These are phyloP conservation scores for Mortierella sp. DNA, from an alignment of 371 early-diverging fungal species.

Conservation along the genomic window DNA sequence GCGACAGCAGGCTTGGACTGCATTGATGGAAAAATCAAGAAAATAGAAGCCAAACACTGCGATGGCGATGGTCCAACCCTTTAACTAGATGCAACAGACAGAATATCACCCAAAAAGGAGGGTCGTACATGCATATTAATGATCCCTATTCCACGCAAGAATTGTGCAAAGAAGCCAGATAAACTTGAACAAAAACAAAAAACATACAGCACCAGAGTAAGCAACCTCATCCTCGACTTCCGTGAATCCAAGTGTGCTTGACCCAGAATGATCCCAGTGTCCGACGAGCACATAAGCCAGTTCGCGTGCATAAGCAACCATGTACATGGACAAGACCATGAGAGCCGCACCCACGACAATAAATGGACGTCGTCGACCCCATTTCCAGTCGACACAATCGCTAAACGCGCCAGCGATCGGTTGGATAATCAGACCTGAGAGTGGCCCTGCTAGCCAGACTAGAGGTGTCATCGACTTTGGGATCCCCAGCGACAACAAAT, in stretches of 20 bases:
- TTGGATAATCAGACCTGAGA: slow-evolving; percentile 64
- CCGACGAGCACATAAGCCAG: slow-evolving; percentile 55
- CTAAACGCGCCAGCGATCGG: slow-evolving; percentile 70
- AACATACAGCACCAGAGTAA: background rate
- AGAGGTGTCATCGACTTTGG: slow-evolving; percentile 71
- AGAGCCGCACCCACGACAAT: slow-evolving; percentile 65
- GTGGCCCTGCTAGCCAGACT: slow-evolving; percentile 87
- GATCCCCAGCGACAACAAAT: slow-evolving; percentile 74
- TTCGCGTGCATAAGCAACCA: slow-evolving; percentile 74
- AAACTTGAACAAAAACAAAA: background rate
- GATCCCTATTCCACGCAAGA: background rate
- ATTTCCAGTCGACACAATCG: slow-evolving; percentile 62
- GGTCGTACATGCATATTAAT: no score
- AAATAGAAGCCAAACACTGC: slow-evolving; percentile 79
- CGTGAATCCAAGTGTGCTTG: background rate
- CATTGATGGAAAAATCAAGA: slow-evolving; percentile 85
- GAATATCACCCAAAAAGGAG: no score
- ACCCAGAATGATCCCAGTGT: no score
- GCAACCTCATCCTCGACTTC: background rate
- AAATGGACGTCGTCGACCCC: slow-evolving; percentile 69
- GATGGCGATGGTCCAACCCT: slow-evolving; percentile 59
- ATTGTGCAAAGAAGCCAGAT: no score
- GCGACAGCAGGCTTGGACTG: slow-evolving; percentile 75
- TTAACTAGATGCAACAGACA: slow-evolving; percentile 41
- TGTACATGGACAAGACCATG: slow-evolving; percentile 66